Conservation (phyloP, 345 rosid species). For the Citrus cavaleriei region DNA sequence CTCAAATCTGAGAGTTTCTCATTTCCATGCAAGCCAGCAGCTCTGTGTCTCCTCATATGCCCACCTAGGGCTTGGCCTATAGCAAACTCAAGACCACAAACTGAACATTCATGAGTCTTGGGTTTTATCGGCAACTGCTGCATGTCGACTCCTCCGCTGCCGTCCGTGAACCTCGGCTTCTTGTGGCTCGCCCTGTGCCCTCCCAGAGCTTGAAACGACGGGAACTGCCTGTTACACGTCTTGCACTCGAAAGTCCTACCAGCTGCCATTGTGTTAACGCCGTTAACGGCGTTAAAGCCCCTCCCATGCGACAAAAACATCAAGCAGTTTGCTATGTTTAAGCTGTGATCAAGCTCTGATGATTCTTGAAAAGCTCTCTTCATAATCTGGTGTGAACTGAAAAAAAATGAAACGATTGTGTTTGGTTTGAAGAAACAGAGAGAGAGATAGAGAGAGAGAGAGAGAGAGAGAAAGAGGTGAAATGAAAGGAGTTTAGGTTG, state of each 20-base stretch:
- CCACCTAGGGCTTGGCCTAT: conserved; percentile 73
- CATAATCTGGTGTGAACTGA: conserved; percentile 18
- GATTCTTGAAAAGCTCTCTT: conserved; percentile 39
- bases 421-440: background rate
- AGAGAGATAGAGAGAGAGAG: background rate
- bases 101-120: conserved; percentile 79
- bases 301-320: conserved; percentile 43
- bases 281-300: conserved; percentile 4
- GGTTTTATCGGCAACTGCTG: conserved; percentile 32
- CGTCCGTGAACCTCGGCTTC: conserved; percentile 37
- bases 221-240: conserved; percentile 57
- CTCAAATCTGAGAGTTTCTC: background rate
- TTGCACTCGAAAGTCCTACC: conserved; percentile 63
- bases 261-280: background rate
- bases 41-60: conserved; percentile 67
- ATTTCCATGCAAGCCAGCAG: conserved; percentile 14
- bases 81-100: conserved; percentile 81
- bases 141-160: background rate
- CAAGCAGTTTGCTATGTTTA: conserved; percentile 50
- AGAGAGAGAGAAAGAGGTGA: background rate
- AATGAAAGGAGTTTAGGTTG: too few species aligned
- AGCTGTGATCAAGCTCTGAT: conserved; percentile 26
- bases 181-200: conserved; percentile 77
- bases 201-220: conserved; percentile 64
- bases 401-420: background rate